These are phyloP conservation scores for Chamaecrista fasciculata DNA, from an alignment of 306 rosid genomes.

Conservation along the genomic window DNA sequence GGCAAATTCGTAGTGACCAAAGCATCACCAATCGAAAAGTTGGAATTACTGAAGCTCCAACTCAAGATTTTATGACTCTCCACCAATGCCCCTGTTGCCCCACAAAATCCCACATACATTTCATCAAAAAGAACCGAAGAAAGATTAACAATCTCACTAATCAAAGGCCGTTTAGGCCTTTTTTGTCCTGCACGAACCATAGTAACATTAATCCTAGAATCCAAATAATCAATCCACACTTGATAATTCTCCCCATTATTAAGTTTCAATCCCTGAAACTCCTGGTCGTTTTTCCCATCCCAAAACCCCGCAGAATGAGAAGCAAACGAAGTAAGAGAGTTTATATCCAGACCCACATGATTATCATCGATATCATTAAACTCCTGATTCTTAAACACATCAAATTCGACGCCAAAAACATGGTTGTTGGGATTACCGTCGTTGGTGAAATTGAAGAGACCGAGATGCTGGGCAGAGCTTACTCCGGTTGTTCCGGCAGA, in stretches of 20 bases:
- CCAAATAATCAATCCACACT: slow-evolving; percentile 49
- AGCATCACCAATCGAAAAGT: slow-evolving; percentile 50
- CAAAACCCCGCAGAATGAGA: slow-evolving; percentile 46
- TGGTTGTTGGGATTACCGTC: slow-evolving; percentile 42
- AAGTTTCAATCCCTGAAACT: slow-evolving; percentile 37
- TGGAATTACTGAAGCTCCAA: slow-evolving; percentile 55
- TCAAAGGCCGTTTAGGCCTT: slow-evolving; percentile 46
- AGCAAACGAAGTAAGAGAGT: slow-evolving; percentile 40
- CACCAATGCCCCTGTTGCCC: slow-evolving; percentile 48
- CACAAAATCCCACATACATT: slow-evolving; percentile 48
- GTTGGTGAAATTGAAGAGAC: slow-evolving; percentile 48
- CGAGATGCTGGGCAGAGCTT: slow-evolving; percentile 49
- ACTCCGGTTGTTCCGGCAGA: slow-evolving; percentile 31
- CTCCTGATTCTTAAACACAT: slow-evolving; percentile 57
- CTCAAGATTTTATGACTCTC: slow-evolving; percentile 50
- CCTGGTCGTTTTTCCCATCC: slow-evolving; percentile 28
- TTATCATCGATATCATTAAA: slow-evolving; percentile 45
- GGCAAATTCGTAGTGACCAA: slow-evolving; percentile 50
- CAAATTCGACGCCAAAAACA: slow-evolving; percentile 49
- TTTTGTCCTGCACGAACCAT: slow-evolving; percentile 40
- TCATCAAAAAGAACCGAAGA: slow-evolving; percentile 47
- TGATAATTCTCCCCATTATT: slow-evolving; percentile 49
- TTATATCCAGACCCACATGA: slow-evolving; percentile 51
- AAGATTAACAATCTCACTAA: slow-evolving; percentile 46
- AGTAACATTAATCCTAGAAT: slow-evolving; percentile 44